These are phyloP conservation scores for Vanderwaltozyma polyspora DNA, from an alignment of 805 yeast genomes.

Conservation along the genomic window DNA sequence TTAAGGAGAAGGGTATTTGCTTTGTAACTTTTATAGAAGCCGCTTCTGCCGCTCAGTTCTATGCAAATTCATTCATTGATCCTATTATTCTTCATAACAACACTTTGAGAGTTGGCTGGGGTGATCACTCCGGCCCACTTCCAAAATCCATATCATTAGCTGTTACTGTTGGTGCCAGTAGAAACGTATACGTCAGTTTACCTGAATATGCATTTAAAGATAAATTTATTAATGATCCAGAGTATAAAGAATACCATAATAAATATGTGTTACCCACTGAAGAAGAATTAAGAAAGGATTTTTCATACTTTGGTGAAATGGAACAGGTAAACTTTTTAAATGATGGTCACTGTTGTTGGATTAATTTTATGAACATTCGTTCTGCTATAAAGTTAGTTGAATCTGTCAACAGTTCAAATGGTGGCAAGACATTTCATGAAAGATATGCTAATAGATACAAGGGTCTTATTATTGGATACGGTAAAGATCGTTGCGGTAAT, in stretches of 20 bases:
- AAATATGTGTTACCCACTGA: constrained; percentile 34
- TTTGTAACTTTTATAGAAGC: constrained; percentile 62
- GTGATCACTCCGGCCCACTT: constrained; percentile 52
- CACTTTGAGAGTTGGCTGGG: constrained; percentile 62
- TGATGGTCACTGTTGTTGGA: constrained; percentile 63
- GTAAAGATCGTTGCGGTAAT: constrained; percentile 74
- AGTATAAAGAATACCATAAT: constrained; percentile 21
- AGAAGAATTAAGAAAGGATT: constrained; percentile 45
- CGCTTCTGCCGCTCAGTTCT: constrained; percentile 54
- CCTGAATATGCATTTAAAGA: constrained; percentile 33
- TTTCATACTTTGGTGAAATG: constrained; percentile 52
- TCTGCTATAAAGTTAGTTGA: constrained; percentile 58
- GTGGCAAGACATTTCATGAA: constrained; percentile 27
- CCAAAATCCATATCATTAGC: constrained; percentile 46
- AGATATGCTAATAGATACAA: constrained; percentile 37
- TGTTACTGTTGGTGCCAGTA: constrained; percentile 62
- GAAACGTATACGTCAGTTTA: constrained; percentile 66
- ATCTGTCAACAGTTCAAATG: constrained; percentile 35
- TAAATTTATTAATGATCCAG: constrained; percentile 24
- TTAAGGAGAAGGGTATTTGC: constrained; percentile 46
- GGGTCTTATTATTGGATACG: constrained; percentile 51
- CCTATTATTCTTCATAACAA: constrained; percentile 52
- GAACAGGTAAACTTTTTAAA: constrained; percentile 68
- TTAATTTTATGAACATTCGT: constrained; percentile 53
- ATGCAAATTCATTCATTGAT: constrained; percentile 45